Base-by-base conservation (phyloP, 495 filamentous ascomycete species). In the Aspergillus mulundensis region DNA sequence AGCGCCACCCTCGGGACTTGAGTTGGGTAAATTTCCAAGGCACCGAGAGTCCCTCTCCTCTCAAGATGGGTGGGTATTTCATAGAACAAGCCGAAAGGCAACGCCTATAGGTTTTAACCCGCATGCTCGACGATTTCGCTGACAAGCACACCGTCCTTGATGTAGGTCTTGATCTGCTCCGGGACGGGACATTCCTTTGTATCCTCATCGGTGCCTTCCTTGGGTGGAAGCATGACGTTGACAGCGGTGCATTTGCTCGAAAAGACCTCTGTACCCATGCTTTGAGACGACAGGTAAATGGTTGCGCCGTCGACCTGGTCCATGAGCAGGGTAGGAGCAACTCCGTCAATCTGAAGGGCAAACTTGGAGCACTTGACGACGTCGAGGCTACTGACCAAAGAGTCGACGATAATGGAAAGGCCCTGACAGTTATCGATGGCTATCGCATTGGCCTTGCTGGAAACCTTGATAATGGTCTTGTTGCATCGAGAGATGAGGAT, bases 301-400 rank as follows among this genome's bases (percentile, higher is more conserved):
- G 84, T 83, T 18, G 90, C 94, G 53, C 90, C 87, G 66, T 98
- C 94, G 47, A 97, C 87, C 74, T 96, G 90, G 69, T 98, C 95
- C 46, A 98, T 73, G 49, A 97, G 72, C 50, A 97, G 72, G 19
- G 91, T 97, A 12, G 95, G 94, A 23, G 95, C 79, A 7, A 76
- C 81, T 50, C 89, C 91, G 40, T 91, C 70, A 28, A 97, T 87
- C 72, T 97, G 92, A 18, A 97, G 75, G 30, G 90, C 91, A 66
- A 99, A 96, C 62, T 90, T 92, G 53, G 88, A 81, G 52, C 84
- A 90, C 76, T 96, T 96, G 80, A 99, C 92, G 42, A 93, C 87
- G 63, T 97, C 94, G 49, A 99, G 84, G 32, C 86, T 87, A 50
- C 88, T 93, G 41, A 99, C 90, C 25, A 99, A 84, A 0, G 85